Evolutionary conservation across 2,329 filamentous ascomycete genomes (phyloP).

Genomic region (Fusarium bactridioides): DNA sequence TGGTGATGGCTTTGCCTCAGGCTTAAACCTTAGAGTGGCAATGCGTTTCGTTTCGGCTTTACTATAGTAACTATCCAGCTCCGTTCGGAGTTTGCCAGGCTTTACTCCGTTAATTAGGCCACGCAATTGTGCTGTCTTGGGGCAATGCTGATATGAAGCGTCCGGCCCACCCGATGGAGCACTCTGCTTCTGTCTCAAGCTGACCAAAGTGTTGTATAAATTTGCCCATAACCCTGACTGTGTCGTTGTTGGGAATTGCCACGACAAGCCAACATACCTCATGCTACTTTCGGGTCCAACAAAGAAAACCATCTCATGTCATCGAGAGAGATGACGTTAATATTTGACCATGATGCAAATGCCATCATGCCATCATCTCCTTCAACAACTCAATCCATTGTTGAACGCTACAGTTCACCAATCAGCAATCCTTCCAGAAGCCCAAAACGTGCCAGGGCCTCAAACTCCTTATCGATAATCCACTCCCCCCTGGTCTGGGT

Average conservation of each 20-base stretch:
- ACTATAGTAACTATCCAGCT: not conserved
- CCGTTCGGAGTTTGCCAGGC: not conserved
- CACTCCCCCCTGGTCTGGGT: slow-evolving; percentile 11
- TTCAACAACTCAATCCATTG: slow-evolving; percentile 24
- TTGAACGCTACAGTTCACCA: slow-evolving; percentile 14
- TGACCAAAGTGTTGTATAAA: slow-evolving; percentile 7
- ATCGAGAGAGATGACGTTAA: slow-evolving; percentile 34
- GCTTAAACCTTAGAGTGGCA: not conserved
- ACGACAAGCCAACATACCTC: slow-evolving; percentile 11
- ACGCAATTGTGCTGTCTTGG: not conserved
- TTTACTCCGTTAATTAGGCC: not conserved
- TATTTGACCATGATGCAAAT: slow-evolving; percentile 33
- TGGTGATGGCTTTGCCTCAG: slow-evolving; percentile 13
- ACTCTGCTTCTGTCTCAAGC: slow-evolving; percentile 2
- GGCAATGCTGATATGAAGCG: not conserved
- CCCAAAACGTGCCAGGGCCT: slow-evolving; percentile 9
- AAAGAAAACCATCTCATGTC: slow-evolving; percentile 8
- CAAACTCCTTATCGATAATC: slow-evolving; percentile 38
- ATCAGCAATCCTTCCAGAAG: slow-evolving; percentile 33
- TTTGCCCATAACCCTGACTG: not conserved
- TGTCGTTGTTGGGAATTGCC: slow-evolving; percentile 10
- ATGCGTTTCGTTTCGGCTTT: not conserved
- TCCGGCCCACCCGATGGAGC: not conserved
- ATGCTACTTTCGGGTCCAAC: slow-evolving; percentile 1
- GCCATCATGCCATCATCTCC: slow-evolving; percentile 34